A percentile compares a stretch with the other conserved stretches of the same genome.
phyloP scores from a whole-genome alignment of 306 rosid species.

The peach (Prunus persica) region Prunus_persica_NCBIv2 NC_034014.1:26326501-26327000 shows the following conservation, averaged over 20 bases:
- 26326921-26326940: conserved; percentile 8
- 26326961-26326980: background rate
- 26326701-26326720: conserved; percentile 6
- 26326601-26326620: conserved; percentile 6
- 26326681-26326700: background rate
- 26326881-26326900: conserved; percentile 8
- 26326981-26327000: no score
- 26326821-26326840: conserved; percentile 16
- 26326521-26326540: conserved; percentile 1
- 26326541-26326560: background rate
- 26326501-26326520: background rate
- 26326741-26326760: background rate
- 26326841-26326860: background rate
- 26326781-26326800: conserved; percentile 6
- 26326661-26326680: background rate
- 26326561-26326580: background rate
- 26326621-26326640: background rate
- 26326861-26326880: conserved; percentile 12
- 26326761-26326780: background rate
- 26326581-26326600: conserved; percentile 9
- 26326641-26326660: background rate
- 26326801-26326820: conserved; percentile 26
- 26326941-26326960: background rate
- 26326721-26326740: background rate
- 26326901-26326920: background rate